Evolutionary conservation across 495 filamentous ascomycete genomes (phyloP).

Genomic region (Hypomontagnella submonticulosa): DNA sequence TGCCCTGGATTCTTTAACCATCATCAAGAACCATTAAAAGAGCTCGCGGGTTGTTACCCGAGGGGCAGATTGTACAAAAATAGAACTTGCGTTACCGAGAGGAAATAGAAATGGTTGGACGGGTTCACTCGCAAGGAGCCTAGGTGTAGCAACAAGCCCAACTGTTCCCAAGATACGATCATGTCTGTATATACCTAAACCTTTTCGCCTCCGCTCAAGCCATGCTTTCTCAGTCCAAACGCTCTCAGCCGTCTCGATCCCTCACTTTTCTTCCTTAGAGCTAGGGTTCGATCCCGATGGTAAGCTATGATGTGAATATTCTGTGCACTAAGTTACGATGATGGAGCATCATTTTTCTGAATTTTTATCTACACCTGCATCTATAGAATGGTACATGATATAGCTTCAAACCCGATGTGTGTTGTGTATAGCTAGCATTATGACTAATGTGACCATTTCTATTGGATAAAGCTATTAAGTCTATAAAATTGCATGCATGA

Average conservation of each 20-base stretch:
- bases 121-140: constrained; percentile 20
- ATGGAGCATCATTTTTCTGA: too few relatives aligned
- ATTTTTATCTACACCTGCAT: too few relatives aligned
- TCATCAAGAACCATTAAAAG: constrained; percentile 65
- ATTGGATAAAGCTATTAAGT: too few relatives aligned
- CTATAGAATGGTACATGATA: too few relatives aligned
- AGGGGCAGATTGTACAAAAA: constrained; percentile 36
- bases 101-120: constrained; percentile 35
- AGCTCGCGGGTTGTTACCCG: background rate
- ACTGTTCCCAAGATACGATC: constrained; percentile 6
- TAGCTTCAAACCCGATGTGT: too few relatives aligned
- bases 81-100: constrained; percentile 30
- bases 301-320: background rate
- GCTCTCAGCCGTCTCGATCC: background rate
- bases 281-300: too few relatives aligned
- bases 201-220: constrained; percentile 5
- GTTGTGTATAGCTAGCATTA: too few relatives aligned
- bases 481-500: too few relatives aligned
- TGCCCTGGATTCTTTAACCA: constrained; percentile 82
- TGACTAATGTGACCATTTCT: too few relatives aligned
- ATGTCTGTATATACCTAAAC: constrained; percentile 32
- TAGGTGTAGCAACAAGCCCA: constrained; percentile 16
- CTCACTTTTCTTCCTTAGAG: background rate
- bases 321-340: too few relatives aligned
- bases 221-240: background rate